Percentiles rank a stretch among this genome's conserved stretches.
Evolutionary conservation across 768 basidiomycete species (phyloP).

Genomic region (Tylopilus sp.): DNA sequence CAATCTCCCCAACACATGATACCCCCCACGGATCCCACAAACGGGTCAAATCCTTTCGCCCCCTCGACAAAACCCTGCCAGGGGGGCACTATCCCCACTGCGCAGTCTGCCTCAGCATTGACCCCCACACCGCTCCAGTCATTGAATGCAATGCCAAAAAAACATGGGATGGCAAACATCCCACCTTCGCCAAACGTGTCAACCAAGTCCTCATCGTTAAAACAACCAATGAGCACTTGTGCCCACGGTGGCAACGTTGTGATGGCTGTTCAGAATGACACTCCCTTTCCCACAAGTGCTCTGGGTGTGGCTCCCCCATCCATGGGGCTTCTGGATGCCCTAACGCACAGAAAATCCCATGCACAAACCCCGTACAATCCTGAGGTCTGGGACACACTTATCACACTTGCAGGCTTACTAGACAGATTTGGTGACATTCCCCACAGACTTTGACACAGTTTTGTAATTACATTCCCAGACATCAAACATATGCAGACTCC

Average conservation of each 20-base stretch:
- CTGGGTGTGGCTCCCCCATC: background rate
- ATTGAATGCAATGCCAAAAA: background rate
- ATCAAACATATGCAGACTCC: too few relatives aligned
- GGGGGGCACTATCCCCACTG: too few relatives aligned
- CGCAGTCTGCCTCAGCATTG: too few relatives aligned
- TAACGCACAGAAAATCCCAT: background rate
- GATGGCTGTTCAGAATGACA: background rate
- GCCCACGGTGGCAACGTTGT: background rate
- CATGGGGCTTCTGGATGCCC: background rate
- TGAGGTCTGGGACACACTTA: background rate
- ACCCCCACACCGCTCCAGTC: background rate
- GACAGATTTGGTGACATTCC: too few relatives aligned
- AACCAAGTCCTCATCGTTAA: background rate
- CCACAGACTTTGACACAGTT: too few relatives aligned
- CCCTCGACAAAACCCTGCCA: too few relatives aligned
- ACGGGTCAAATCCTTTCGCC: too few relatives aligned
- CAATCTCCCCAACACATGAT: too few relatives aligned
- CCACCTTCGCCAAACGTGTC: background rate
- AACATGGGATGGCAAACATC: background rate
- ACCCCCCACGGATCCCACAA: too few relatives aligned
- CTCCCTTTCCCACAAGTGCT: background rate
- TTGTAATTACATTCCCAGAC: too few relatives aligned
- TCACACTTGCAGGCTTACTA: too few relatives aligned
- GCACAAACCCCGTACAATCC: background rate
- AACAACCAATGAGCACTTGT: background rate